Evolutionary conservation across 352 stramenopile species (phyloP), one percentile per base, ranked within the genome.

Genomic region (Globisporangium rhizosaccharum): DNA sequence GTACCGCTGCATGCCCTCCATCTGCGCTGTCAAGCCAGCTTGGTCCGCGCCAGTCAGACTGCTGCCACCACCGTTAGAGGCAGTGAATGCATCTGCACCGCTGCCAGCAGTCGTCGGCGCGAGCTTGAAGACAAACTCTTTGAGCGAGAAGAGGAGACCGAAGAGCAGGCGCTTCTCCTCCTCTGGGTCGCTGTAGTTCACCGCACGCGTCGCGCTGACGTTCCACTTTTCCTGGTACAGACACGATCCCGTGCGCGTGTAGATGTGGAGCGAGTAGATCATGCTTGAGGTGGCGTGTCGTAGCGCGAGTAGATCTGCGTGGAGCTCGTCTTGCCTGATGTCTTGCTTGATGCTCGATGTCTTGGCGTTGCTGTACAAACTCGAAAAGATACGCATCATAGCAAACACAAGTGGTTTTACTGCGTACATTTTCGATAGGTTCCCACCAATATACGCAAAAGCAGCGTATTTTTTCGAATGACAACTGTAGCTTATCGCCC

Each of bases 251-350:
- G 68, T 81, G 44, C 90, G 85, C 65, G 92, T 92, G 79, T 96
- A 97, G 72, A 97, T 95, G 70, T 93, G 94, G 42, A 97, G 83
- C 60, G 90, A 96, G 88, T 83, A 97, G 70, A 97, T 95, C 86
- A 92, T 94, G 20, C 74, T 75, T 66, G 73, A 59, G 45, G 78
- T 79, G 65, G 72, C 56, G 46, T 18, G 28, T 8, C 3, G 39
- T 7, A 9, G 37, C 37, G 11, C 10, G 37, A 44, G 12, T 10
- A 17, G 9, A 17, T 44, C 2, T 14, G 37, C 39, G 12, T 45
- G 15, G 12, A 45, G 23, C 25, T 36, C 20, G 47, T 45, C 23
- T 23, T 23, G 23, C 23, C 23, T 23, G 23, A 23, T 45, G 39
- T 15, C 17, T 12, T 4, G 17, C 39, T 45, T 45, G 39, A 5